Conservation (phyloP, 495 filamentous ascomycete species). For the Durotheca rogersii region DNA sequence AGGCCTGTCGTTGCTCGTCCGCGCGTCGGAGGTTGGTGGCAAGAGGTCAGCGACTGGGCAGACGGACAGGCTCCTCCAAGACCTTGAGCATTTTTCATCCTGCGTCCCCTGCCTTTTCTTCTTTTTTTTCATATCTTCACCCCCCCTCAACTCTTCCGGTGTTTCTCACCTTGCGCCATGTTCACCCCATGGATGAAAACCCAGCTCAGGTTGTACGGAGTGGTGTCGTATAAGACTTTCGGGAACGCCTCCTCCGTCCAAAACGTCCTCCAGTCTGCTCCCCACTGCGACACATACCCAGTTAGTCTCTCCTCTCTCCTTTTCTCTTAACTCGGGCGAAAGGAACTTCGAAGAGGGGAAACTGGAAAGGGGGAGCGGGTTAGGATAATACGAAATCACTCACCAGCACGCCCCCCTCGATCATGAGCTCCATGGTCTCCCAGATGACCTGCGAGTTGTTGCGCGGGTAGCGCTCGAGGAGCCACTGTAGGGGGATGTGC, state of each 20-base stretch:
- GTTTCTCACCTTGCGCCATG: constrained; percentile 34
- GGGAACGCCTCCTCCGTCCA: constrained; percentile 21
- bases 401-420: constrained; percentile 12
- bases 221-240: constrained; percentile 15
- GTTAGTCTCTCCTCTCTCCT: constrained; percentile 1
- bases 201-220: constrained; percentile 22
- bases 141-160: neutral
- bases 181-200: constrained; percentile 37
- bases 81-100: too few species aligned
- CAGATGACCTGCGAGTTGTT: constrained; percentile 31
- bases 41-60: too few species aligned
- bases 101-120: neutral
- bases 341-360: too few species aligned
- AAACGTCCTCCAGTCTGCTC: constrained; percentile 26
- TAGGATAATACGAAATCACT: too few species aligned
- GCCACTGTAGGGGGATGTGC: constrained; percentile 48
- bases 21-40: too few species aligned
- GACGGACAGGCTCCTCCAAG: too few species aligned
- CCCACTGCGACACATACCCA: constrained; percentile 1
- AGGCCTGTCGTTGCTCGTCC: too few species aligned
- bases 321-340: neutral
- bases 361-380: too few species aligned
- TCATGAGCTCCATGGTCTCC: constrained; percentile 37
- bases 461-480: constrained; percentile 48
- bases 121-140: neutral